phyloP scores from a whole-genome alignment of 2,329 filamentous ascomycete genomes.

The Ophiostoma perfectum region DNA sequence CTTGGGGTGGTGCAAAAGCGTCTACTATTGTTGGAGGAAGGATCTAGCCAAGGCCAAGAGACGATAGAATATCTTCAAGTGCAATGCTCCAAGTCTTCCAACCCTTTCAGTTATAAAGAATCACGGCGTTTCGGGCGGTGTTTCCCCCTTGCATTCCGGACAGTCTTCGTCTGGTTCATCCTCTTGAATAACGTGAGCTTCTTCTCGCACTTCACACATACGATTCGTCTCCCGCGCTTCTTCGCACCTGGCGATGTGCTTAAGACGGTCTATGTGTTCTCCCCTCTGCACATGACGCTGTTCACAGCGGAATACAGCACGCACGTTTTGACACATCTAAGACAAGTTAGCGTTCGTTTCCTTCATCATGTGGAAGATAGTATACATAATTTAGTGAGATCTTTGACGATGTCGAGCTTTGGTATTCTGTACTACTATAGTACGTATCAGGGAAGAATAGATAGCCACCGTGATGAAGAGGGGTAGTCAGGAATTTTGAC shows the following conservation, averaged over 20 bases:
- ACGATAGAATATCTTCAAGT: background rate
- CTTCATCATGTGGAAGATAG: background rate
- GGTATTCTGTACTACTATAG: too few species aligned
- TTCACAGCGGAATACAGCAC: background rate
- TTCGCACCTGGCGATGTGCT: background rate
- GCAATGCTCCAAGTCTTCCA: background rate
- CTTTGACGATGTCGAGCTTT: too few species aligned
- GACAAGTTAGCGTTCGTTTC: background rate
- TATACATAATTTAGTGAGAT: too few species aligned
- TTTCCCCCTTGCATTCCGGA: background rate
- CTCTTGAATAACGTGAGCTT: background rate
- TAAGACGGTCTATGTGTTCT: background rate
- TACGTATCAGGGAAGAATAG: too few species aligned
- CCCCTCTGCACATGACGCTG: background rate
- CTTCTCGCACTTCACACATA: background rate
- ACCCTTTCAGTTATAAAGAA: background rate
- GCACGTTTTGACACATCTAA: background rate
- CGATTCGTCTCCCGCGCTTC: background rate
- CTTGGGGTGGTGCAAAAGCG: constrained; percentile 18
- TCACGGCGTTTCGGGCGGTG: background rate
- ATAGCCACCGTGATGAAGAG: too few species aligned
- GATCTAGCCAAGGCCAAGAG: constrained; percentile 12
- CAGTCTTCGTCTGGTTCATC: background rate
- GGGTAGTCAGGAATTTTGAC: too few species aligned
- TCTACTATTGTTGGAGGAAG: constrained; percentile 10